Percentiles rank a stretch among this genome's conserved stretches.
Conservation (phyloP, 768 basidiomycete species). For the Mycena vulgaris region DNA sequence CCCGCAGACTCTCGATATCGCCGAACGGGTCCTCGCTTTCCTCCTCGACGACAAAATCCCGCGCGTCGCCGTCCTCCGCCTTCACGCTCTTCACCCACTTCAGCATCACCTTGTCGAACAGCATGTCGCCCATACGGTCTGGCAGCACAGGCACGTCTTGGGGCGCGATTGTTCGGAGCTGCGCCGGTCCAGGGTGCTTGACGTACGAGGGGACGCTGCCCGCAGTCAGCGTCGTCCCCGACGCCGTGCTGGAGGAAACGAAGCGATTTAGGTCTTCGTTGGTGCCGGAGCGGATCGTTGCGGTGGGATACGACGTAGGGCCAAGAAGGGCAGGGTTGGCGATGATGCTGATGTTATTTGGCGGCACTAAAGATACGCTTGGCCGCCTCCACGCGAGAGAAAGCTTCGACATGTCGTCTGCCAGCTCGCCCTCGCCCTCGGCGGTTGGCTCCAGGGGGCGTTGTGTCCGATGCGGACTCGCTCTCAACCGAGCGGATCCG, state of each 20-base stretch:
- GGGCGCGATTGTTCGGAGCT: slow-evolving; percentile 86
- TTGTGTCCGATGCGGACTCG: slow-evolving; percentile 61
- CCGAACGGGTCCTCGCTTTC: slow-evolving; percentile 92
- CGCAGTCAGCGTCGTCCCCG: slow-evolving; percentile 80
- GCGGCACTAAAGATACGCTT: slow-evolving; percentile 37
- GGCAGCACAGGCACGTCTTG: slow-evolving; percentile 83
- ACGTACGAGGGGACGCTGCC: slow-evolving; percentile 87
- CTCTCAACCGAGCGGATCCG: slow-evolving; percentile 34
- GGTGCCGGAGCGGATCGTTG: slow-evolving; percentile 65
- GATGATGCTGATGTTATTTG: slow-evolving; percentile 40
- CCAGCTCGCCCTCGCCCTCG: slow-evolving; percentile 58
- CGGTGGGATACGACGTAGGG: slow-evolving; percentile 62
- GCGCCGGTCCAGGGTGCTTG: slow-evolving; percentile 85
- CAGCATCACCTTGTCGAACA: slow-evolving; percentile 87
- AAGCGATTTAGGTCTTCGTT: slow-evolving; percentile 89
- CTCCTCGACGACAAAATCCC: slow-evolving; percentile 54
- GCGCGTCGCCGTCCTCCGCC: slow-evolving; percentile 49
- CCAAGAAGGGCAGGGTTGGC: slow-evolving; percentile 45
- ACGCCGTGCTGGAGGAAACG: slow-evolving; percentile 89
- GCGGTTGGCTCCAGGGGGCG: slow-evolving; percentile 56
- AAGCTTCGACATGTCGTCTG: slow-evolving; percentile 59
- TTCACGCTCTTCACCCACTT: slow-evolving; percentile 82
- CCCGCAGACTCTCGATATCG: slow-evolving; percentile 89
- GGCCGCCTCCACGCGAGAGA: slow-evolving; percentile 58
- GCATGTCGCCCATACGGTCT: slow-evolving; percentile 89